A percentile compares a stretch with the other conserved stretches of the same genome.
Conservation (phyloP, 805 yeast genomes). For the Yarrowia divulgata region DNA sequence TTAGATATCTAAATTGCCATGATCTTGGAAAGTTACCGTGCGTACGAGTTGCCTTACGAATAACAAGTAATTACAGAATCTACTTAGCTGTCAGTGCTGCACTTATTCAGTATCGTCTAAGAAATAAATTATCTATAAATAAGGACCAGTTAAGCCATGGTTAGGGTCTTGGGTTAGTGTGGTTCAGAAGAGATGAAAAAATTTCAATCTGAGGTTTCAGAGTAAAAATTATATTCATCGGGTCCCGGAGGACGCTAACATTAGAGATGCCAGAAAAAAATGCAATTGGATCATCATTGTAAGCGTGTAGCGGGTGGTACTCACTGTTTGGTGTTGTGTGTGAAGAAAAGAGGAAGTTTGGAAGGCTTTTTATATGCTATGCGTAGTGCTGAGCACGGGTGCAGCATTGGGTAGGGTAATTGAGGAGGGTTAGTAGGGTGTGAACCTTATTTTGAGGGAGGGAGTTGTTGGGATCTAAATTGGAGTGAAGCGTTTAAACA, state of each 20-base stretch:
- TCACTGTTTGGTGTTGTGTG: conserved; percentile 34
- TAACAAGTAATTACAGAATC: no score
- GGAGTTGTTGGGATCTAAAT: no score
- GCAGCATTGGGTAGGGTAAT: conserved; percentile 27
- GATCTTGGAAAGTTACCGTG: no score
- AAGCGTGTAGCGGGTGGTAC: conserved; percentile 30
- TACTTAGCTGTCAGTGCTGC: no score
- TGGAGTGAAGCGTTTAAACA: no score
- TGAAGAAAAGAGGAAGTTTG: not conserved
- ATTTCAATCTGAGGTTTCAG: conserved; percentile 18
- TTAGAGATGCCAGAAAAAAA: conserved; percentile 49
- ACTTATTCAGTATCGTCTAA: no score
- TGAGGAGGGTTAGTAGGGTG: conserved; percentile 9
- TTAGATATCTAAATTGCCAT: no score
- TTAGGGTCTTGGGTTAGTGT: conserved; percentile 16
- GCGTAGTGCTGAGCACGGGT: conserved; percentile 37
- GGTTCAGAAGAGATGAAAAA: not conserved
- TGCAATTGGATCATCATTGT: conserved; percentile 41
- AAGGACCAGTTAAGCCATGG: not conserved
- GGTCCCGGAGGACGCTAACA: conserved; percentile 46
- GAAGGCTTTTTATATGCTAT: conserved; percentile 15
- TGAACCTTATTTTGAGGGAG: no score
- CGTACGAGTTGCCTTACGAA: no score
- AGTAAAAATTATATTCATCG: conserved; percentile 47
- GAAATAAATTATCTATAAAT: conserved; percentile 22